These are phyloP conservation scores for Aspergillus oerlinghausenensis DNA, from an alignment of 2,329 filamentous ascomycete species.

Conservation along the genomic window DNA sequence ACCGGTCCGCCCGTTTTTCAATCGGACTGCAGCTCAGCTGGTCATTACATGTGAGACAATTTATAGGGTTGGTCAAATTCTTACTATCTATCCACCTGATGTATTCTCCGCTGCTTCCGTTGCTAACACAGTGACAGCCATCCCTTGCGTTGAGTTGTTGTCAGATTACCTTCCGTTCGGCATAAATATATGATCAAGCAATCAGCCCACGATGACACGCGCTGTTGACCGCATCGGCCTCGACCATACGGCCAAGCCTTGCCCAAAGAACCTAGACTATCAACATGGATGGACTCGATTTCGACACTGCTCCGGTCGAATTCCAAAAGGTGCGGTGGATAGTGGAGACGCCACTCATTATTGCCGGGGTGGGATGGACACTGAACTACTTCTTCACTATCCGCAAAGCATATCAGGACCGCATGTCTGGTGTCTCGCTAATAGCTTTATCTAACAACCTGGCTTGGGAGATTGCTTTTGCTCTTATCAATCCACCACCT, in stretches of 20 bases:
- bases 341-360: not conserved
- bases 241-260: not conserved
- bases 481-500: not conserved
- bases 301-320: not conserved
- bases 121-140: not conserved
- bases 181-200: not conserved
- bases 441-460: constrained; percentile 2
- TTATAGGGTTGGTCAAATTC: not conserved
- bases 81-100: not conserved
- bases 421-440: constrained; percentile 1
- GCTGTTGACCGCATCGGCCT: not conserved
- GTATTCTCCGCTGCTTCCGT: not conserved
- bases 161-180: not conserved
- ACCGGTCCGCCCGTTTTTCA: not conserved
- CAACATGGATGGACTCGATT: constrained; percentile 3
- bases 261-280: not conserved
- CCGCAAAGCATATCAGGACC: not conserved
- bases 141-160: not conserved
- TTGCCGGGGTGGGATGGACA: constrained; percentile 1
- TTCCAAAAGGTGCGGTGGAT: not conserved
- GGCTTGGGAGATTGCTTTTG: constrained; percentile 3
- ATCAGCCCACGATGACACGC: not conserved
- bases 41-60: not conserved
- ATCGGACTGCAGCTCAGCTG: not conserved
- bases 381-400: constrained; percentile 4